A percentile compares a stretch with the other conserved stretches of the same genome.
These are phyloP conservation scores for Picea glauca DNA, from an alignment of 75 land plant genomes.

Conservation along the genomic window DNA sequence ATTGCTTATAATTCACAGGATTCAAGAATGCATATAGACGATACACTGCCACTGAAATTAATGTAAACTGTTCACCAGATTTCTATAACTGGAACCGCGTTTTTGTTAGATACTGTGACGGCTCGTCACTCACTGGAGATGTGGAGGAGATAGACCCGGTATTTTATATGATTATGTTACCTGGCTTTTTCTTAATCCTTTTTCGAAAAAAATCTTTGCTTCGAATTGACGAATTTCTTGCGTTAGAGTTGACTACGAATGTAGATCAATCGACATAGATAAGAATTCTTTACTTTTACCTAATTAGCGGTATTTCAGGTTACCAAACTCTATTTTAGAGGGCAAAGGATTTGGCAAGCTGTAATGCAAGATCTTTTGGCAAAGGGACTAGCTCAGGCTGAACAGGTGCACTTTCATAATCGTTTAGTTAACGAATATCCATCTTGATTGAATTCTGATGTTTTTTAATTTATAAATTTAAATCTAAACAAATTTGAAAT, in stretches of 20 bases:
- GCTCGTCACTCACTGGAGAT: constrained; percentile 38
- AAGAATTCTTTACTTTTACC: too few species aligned
- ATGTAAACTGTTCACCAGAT: constrained; percentile 10
- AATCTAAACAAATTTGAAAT: too few species aligned
- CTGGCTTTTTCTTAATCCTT: background rate
- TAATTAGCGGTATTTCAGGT: background rate
- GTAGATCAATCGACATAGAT: too few species aligned
- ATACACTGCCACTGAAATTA: background rate
- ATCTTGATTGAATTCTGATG: too few species aligned
- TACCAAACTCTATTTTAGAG: constrained; percentile 28
- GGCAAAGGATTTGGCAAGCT: constrained; percentile 38
- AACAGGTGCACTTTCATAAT: constrained; percentile 17
- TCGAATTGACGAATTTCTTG: too few species aligned
- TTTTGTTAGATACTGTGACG: constrained; percentile 38
- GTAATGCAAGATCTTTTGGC: constrained; percentile 35
- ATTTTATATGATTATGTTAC: too few species aligned
- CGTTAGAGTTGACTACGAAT: too few species aligned
- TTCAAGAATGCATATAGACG: too few species aligned
- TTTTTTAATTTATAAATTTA: too few species aligned
- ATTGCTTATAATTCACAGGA: too few species aligned
- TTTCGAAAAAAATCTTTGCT: too few species aligned
- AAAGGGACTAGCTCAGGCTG: constrained; percentile 37
- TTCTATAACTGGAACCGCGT: constrained; percentile 50
- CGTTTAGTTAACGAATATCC: too few species aligned
- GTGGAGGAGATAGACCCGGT: background rate